These are phyloP conservation scores for Podospora fimiseda DNA, from an alignment of 495 filamentous ascomycete genomes.

Conservation along the genomic window DNA sequence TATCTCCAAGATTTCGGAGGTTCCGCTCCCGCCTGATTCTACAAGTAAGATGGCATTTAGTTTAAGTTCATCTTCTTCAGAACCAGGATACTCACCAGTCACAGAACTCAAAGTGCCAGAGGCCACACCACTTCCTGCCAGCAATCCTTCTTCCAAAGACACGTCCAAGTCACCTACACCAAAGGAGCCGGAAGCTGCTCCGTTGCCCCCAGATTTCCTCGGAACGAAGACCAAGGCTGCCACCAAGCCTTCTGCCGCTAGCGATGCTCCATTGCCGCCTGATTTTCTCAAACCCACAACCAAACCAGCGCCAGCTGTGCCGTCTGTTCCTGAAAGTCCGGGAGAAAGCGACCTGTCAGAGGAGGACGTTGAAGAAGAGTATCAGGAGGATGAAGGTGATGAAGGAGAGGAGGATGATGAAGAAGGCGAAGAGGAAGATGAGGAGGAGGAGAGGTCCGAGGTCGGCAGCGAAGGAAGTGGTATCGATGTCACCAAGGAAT, in stretches of 20 bases:
- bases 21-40: slow-evolving; percentile 70
- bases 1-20: slow-evolving; percentile 35
- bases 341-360: slow-evolving; percentile 19
- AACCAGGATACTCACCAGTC: slow-evolving; percentile 37
- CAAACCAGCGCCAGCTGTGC: slow-evolving; percentile 11
- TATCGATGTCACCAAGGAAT: slow-evolving; percentile 59
- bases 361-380: slow-evolving; percentile 30
- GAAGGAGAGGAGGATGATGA: slow-evolving; percentile 28
- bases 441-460: slow-evolving; percentile 41
- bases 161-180: slow-evolving; percentile 5
- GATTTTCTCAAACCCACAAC: slow-evolving; percentile 24
- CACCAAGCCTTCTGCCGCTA: background rate
- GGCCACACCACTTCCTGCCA: slow-evolving; percentile 36
- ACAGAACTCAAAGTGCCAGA: slow-evolving; percentile 26
- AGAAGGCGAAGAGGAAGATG: slow-evolving; percentile 24
- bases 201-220: slow-evolving; percentile 13
- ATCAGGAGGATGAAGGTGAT: slow-evolving; percentile 30
- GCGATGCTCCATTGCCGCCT: slow-evolving; percentile 20
- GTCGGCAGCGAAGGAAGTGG: slow-evolving; percentile 52
- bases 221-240: slow-evolving; percentile 10
- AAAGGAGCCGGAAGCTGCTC: slow-evolving; percentile 6
- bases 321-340: slow-evolving; percentile 22
- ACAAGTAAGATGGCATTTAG: slow-evolving; percentile 64
- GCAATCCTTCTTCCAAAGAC: slow-evolving; percentile 17
- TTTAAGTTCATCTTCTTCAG: slow-evolving; percentile 58